Conservation (phyloP, 352 stramenopile species). For the Phytophthora quininea region DNA sequence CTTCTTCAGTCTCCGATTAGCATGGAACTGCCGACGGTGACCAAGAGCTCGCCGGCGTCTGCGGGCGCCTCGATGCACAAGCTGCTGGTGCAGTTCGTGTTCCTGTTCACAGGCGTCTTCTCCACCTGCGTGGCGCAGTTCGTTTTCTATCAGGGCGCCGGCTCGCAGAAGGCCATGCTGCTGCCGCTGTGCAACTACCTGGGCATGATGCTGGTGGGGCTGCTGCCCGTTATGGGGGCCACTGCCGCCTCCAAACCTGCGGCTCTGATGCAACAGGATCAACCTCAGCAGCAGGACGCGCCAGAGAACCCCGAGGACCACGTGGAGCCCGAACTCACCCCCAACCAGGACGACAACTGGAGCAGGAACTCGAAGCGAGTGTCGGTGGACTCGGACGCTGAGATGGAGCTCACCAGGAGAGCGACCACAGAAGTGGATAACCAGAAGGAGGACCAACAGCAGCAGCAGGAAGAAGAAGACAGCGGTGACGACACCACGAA, state of each 20-base stretch:
- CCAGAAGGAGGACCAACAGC: constrained; percentile 23
- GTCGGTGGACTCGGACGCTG: constrained; percentile 15
- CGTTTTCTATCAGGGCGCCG: constrained; percentile 85
- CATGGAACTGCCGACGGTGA: constrained; percentile 31
- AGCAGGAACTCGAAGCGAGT: constrained; percentile 7
- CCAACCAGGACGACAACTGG: constrained; percentile 13
- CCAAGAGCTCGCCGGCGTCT: constrained; percentile 4
- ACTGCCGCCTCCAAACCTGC: constrained; percentile 4
- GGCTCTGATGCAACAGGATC: constrained; percentile 8
- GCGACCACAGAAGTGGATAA: constrained; percentile 28
- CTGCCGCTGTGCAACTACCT: constrained; percentile 88
- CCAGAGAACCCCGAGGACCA: constrained; percentile 20
- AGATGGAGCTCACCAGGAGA: constrained; percentile 63
- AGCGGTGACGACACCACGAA: constrained; percentile 32
- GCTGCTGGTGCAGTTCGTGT: constrained; percentile 63
- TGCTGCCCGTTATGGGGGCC: constrained; percentile 48
- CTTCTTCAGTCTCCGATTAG: neutral
- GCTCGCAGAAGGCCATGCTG: constrained; percentile 85
- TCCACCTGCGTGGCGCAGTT: constrained; percentile 87
- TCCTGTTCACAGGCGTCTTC: constrained; percentile 84
- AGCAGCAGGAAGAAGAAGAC: constrained; percentile 16
- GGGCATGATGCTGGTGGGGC: constrained; percentile 84
- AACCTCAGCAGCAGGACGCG: constrained; percentile 2
- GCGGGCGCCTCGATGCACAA: constrained; percentile 12
- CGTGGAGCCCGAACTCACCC: constrained; percentile 37